Conservation (phyloP, 2,329 filamentous ascomycete species). For the Nemania bipapillata region DNA sequence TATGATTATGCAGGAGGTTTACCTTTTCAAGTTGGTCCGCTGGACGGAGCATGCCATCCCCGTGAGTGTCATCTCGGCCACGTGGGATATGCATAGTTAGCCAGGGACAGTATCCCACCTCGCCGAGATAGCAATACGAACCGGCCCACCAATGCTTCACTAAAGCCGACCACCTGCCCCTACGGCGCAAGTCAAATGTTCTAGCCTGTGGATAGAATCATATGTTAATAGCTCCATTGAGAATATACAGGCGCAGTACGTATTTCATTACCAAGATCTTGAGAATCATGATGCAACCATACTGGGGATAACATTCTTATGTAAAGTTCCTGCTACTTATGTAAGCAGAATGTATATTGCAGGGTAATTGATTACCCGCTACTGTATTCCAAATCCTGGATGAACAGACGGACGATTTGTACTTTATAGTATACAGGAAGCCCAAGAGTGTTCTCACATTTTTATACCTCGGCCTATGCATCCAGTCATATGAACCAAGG, state of each 20-base stretch:
- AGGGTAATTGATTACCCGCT: conserved; percentile 10
- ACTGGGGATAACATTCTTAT: neutral
- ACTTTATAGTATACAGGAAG: too few species aligned
- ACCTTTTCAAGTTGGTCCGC: neutral
- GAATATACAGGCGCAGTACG: neutral
- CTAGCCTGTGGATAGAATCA: neutral
- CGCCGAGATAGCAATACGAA: neutral
- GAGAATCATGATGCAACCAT: conserved; percentile 22
- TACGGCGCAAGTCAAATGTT: neutral
- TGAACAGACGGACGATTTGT: too few species aligned
- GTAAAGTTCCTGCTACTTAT: neutral
- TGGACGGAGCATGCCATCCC: neutral
- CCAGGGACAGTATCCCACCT: neutral
- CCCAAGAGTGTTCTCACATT: too few species aligned
- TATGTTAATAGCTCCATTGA: neutral
- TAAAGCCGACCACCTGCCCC: neutral
- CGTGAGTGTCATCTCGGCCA: conserved; percentile 3
- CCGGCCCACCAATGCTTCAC: neutral
- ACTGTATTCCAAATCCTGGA: too few species aligned
- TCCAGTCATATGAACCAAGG: too few species aligned
- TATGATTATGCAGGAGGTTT: conserved; percentile 1
- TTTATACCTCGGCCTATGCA: too few species aligned
- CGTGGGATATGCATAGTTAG: conserved; percentile 6
- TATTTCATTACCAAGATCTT: conserved; percentile 21
- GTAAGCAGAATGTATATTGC: conserved; percentile 6